Evolutionary conservation across 2,329 filamentous ascomycete genomes (phyloP), one percentile per base, ranked within the genome.

Genomic region (Alternaria sp.): DNA sequence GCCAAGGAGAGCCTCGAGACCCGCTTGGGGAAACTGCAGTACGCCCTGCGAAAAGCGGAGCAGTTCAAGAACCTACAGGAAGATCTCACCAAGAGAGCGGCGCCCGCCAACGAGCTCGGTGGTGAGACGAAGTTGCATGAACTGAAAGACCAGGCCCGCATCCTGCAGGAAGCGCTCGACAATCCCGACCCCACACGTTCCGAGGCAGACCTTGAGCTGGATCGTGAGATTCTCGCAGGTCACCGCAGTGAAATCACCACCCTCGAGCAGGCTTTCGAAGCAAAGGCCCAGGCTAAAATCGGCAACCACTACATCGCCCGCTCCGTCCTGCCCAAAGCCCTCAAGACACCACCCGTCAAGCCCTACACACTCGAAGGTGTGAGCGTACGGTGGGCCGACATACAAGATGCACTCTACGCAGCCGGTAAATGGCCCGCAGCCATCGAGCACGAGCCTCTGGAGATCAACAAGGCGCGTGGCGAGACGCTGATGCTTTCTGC

Each of bases 311-410:
- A 67, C 62, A 68, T 74, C 19, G 62, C 66, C 1, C 73, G 70
- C 45, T 73, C 71, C 44, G 66, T 76, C 8, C 70, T 77, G 1
- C 74, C 73, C 4, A 57, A 62, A 1, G 45, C 56, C 0, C 60
- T 71, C n/a, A 71, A 65, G 25, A 72, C 67, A 23, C 17, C 61
- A 3, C 63, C 61, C 12, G 68, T 70, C 26, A 65, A 54, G 13
- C 71, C 72, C 12, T 78, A 74, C 54, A 67, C 69, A 11, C 67
- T 75, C 6, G 59, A 74, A 5, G 71, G 67, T 28, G 67, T 80
- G 3, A 62, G 57, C 13, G 68, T 81, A 23, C 62, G 68, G 23
- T 81, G 79, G 79, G 71, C 73, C 6, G 73, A 81, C 47, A 56
- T 78, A 12, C 59, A 68, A 21, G 78, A 81, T 56, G 75, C 73